Conservation (phyloP, 208 protist species). For the Acanthamoeba polyphaga region DNA sequence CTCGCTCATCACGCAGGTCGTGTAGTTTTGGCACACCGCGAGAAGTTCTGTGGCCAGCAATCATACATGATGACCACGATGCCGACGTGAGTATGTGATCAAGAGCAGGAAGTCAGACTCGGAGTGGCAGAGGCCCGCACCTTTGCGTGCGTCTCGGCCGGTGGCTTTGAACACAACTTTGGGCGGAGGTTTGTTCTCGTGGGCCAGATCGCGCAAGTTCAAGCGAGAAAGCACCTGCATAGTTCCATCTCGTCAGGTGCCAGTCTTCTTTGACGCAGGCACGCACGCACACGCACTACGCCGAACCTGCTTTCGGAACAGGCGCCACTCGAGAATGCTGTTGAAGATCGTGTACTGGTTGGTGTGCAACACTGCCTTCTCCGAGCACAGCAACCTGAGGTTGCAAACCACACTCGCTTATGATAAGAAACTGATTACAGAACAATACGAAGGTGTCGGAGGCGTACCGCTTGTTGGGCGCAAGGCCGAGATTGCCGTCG, state of each 20-base stretch:
- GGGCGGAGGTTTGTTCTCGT: not conserved
- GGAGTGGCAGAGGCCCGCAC: not conserved
- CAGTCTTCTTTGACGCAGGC: not conserved
- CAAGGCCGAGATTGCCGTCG: not conserved
- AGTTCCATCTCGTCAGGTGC: not conserved
- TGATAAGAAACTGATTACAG: no score
- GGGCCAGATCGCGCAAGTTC: not conserved
- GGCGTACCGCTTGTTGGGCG: not conserved
- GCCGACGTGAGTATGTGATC: not conserved
- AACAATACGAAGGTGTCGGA: no score
- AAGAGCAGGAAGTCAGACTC: not conserved
- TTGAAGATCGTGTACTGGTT: not conserved
- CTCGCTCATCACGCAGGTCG: not conserved
- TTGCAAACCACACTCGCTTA: no score
- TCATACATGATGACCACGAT: not conserved
- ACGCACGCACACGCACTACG: not conserved
- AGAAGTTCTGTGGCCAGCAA: not conserved
- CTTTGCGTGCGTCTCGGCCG: not conserved
- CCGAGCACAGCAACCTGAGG: not conserved
- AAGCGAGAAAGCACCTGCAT: not conserved
- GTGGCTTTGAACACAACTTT: not conserved
- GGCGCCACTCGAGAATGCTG: not conserved
- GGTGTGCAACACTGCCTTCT: not conserved
- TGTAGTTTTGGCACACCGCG: conserved; percentile 20
- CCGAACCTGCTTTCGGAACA: not conserved